Conservation (phyloP, 1,139 yeast species). For the Ashbya aceris region DNA sequence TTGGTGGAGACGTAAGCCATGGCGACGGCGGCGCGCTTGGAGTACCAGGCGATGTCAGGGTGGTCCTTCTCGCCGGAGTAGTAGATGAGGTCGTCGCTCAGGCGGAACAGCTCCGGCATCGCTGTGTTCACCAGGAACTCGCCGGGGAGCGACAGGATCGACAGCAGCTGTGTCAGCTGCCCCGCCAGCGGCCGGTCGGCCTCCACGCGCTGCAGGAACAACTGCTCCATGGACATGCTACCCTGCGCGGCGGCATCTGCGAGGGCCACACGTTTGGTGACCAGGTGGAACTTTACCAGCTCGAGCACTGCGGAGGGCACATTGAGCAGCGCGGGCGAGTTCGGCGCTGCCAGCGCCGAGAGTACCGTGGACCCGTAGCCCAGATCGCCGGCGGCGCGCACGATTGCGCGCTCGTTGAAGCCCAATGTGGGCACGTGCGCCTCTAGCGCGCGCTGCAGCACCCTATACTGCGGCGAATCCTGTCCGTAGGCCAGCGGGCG, state of each 20-base stretch:
- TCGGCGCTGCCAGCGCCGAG: conserved; percentile 40
- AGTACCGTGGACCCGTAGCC: conserved; percentile 61
- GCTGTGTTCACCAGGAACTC: conserved; percentile 27
- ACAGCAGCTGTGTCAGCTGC: conserved; percentile 33
- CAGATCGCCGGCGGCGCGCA: conserved; percentile 50
- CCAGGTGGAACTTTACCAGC: conserved; percentile 57
- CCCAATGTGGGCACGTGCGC: conserved; percentile 60
- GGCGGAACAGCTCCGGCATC: conserved; percentile 57
- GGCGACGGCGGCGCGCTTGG: conserved; percentile 67
- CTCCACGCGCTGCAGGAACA: conserved; percentile 52
- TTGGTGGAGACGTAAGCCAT: conserved; percentile 67
- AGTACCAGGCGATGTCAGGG: conserved; percentile 88
- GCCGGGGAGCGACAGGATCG: conserved; percentile 30
- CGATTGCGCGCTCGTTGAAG: conserved; percentile 52
- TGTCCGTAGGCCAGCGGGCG: conserved; percentile 24
- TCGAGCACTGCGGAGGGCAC: conserved; percentile 46
- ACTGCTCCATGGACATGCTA: conserved; percentile 32
- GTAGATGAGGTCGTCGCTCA: conserved; percentile 76
- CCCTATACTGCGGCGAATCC: conserved; percentile 31
- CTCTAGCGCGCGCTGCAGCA: conserved; percentile 40
- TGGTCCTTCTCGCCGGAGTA: conserved; percentile 66
- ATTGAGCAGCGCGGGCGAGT: conserved; percentile 26
- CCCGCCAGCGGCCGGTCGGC: conserved; percentile 49
- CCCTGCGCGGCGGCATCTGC: conserved; percentile 24
- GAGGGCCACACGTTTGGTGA: conserved; percentile 41